phyloP scores from a whole-genome alignment of 441 rosid species.

The Syzygium syzygioides region DNA sequence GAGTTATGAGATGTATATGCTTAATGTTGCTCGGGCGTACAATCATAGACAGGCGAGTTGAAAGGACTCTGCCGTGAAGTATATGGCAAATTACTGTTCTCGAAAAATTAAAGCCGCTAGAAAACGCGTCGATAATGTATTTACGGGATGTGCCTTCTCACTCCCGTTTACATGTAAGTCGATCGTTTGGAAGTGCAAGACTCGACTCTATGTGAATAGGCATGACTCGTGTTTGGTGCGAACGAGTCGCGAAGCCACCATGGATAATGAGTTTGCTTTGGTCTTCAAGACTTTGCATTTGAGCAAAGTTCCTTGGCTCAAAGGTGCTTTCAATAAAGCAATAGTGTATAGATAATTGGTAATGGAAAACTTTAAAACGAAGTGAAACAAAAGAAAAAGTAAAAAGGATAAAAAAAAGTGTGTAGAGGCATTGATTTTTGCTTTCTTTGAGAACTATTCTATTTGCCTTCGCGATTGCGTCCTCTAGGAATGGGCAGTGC shows the following conservation, averaged over 20 bases:
- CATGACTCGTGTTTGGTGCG: accelerated
- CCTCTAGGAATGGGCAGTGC: accelerated
- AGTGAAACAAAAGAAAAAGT: not conserved
- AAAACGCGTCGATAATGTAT: no score
- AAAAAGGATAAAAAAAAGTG: not conserved
- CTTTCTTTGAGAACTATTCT: no score
- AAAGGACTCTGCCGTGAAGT: no score
- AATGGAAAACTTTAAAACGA: not conserved
- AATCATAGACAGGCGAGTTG: no score
- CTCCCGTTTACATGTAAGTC: not conserved
- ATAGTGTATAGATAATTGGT: not conserved
- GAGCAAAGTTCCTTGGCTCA: not conserved
- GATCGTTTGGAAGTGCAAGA: not conserved
- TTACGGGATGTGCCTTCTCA: not conserved
- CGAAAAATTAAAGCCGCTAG: not conserved
- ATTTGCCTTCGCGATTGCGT: no score
- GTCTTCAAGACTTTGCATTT: not conserved
- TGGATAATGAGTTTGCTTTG: not conserved
- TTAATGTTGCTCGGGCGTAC: not conserved
- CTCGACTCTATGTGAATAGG: no score
- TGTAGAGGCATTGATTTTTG: not conserved
- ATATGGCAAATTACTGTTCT: not conserved
- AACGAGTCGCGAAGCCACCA: not conserved
- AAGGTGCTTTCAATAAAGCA: not conserved
- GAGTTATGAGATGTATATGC: no score